Percentiles rank a stretch among this genome's conserved stretches.
phyloP scores from a whole-genome alignment of 2,329 filamentous ascomycete species.

The Elsinoe arachidis region DNA sequence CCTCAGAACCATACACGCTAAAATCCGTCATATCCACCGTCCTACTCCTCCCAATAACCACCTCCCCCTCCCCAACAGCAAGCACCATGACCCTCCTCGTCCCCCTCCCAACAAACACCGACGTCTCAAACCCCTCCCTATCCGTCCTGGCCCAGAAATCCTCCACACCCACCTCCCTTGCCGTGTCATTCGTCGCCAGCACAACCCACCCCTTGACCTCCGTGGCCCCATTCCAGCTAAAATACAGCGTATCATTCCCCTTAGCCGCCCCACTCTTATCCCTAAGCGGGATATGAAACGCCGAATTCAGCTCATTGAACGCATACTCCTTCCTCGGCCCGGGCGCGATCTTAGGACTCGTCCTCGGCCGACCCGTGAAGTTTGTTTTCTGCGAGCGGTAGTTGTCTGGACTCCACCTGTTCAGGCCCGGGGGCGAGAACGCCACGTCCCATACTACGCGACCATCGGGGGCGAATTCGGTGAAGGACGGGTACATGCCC shows the following conservation, averaged over 20 bases:
- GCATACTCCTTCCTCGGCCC: neutral
- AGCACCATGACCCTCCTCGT: slow-evolving; percentile 18
- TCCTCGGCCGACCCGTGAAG: slow-evolving; percentile 13
- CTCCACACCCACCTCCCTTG: neutral
- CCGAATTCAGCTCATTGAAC: neutral
- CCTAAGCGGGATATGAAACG: neutral
- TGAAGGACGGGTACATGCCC: slow-evolving; percentile 35
- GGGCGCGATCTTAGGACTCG: slow-evolving; percentile 14
- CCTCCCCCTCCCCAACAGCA: slow-evolving; percentile 19
- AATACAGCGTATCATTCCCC: slow-evolving; percentile 14
- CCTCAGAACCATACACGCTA: neutral
- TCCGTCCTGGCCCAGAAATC: slow-evolving; percentile 16
- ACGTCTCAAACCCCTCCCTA: slow-evolving; percentile 18
- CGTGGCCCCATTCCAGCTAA: slow-evolving; percentile 19
- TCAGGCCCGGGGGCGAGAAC: slow-evolving; percentile 28
- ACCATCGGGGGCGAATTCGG: slow-evolving; percentile 38
- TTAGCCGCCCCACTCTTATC: slow-evolving; percentile 6
- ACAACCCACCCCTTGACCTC: slow-evolving; percentile 17
- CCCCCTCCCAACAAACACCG: slow-evolving; percentile 12
- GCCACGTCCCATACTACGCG: slow-evolving; percentile 45
- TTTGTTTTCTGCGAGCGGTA: slow-evolving; percentile 44
- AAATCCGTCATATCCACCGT: slow-evolving; percentile 17
- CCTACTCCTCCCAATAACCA: slow-evolving; percentile 15
- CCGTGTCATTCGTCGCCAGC: slow-evolving; percentile 14
- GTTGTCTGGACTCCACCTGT: slow-evolving; percentile 19